These are phyloP conservation scores for Diplodia sapinea DNA, from an alignment of 2,329 filamentous ascomycete genomes.

Conservation along the genomic window DNA sequence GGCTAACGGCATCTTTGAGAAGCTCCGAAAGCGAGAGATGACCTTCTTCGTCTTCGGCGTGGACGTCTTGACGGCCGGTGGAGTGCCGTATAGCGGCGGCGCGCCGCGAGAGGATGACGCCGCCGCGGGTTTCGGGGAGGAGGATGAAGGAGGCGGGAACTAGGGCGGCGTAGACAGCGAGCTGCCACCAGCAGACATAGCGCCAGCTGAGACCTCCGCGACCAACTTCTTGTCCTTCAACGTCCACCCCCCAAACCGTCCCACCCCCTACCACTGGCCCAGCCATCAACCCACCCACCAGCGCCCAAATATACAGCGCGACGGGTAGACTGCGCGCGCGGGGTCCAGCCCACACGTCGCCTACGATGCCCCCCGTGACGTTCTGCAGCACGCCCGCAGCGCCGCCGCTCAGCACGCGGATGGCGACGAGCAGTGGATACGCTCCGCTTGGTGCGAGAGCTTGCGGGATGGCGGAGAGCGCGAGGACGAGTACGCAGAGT, in stretches of 20 bases:
- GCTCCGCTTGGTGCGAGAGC: conserved; percentile 49
- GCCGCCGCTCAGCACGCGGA: conserved; percentile 53
- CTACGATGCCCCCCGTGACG: conserved; percentile 44
- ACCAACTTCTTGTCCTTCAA: conserved; percentile 25
- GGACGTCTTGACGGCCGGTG: conserved; percentile 42
- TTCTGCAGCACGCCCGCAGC: conserved; percentile 53
- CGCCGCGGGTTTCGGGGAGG: conserved; percentile 55
- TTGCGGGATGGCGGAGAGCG: conserved; percentile 52
- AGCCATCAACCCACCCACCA: conserved; percentile 43
- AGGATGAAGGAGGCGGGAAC: conserved; percentile 49
- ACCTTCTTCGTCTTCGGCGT: conserved; percentile 32
- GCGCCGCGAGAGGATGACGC: conserved; percentile 49
- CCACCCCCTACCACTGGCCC: conserved; percentile 47
- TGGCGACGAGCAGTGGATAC: conserved; percentile 53
- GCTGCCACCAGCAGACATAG: conserved; percentile 47
- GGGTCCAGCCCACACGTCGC: conserved; percentile 48
- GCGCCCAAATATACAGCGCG: conserved; percentile 48
- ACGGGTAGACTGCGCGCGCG: conserved; percentile 51
- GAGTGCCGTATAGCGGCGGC: conserved; percentile 32
- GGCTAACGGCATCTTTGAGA: conserved; percentile 34
- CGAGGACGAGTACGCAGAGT: conserved; percentile 43
- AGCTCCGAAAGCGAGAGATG: neutral
- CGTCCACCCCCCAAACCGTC: conserved; percentile 31
- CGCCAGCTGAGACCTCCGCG: conserved; percentile 5
- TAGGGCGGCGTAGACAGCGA: conserved; percentile 49